phyloP scores from a whole-genome alignment of 768 basidiomycete genomes.

The Boletus coccyginus region DNA sequence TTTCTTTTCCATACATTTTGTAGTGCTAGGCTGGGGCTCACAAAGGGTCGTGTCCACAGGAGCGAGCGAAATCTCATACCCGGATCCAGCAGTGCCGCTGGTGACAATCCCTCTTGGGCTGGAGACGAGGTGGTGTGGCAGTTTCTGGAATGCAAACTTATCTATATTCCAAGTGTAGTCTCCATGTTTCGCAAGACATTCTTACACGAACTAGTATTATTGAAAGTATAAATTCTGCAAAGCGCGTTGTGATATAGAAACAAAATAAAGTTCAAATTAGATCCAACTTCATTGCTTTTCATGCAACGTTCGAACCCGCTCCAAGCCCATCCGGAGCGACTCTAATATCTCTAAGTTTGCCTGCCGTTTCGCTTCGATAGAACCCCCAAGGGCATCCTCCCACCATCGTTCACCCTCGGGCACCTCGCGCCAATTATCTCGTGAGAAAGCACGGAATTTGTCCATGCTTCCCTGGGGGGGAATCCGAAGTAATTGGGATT shows the following conservation, averaged over 20 bases:
- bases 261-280: neutral
- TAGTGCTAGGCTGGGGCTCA: too few relatives aligned
- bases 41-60: too few relatives aligned
- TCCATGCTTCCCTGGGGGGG: constrained; percentile 20
- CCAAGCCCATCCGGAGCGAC: constrained; percentile 22
- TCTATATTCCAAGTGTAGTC: too few relatives aligned
- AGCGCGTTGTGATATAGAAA: neutral
- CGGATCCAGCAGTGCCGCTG: too few relatives aligned
- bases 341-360: constrained; percentile 26
- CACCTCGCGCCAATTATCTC: constrained; percentile 60
- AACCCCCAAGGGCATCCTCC: constrained; percentile 55
- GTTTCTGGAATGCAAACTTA: too few relatives aligned
- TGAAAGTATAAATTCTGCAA: too few relatives aligned
- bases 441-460: constrained; percentile 41
- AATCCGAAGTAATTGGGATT: constrained; percentile 23
- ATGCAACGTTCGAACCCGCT: constrained; percentile 13
- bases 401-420: constrained; percentile 65
- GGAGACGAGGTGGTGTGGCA: too few relatives aligned
- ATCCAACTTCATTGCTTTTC: neutral
- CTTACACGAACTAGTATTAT: too few relatives aligned
- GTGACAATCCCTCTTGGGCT: too few relatives aligned
- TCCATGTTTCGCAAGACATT: too few relatives aligned
- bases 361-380: constrained; percentile 39
- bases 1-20: too few relatives aligned
- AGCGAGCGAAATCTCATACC: too few relatives aligned